Base-by-base conservation (phyloP, 176 grass and related monocot species). In the Triticum turgidum region DNA sequence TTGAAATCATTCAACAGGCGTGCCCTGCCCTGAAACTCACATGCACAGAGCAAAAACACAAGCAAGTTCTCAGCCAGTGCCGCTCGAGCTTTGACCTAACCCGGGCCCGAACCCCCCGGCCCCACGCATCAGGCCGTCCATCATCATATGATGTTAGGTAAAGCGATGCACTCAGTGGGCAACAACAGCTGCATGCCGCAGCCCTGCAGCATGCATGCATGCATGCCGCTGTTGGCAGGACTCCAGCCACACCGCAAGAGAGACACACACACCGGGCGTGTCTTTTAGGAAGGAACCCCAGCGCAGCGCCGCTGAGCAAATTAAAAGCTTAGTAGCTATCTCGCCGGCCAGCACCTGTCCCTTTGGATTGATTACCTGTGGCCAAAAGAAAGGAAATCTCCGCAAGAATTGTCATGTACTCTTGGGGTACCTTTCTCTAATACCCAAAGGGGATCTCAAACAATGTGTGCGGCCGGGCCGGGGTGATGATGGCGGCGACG, bases 141-240 rank as follows among this genome's bases (percentile, higher is more conserved):
- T 54, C 52, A 71, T 69, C 69, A 80, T 91, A 80, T 22, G 56
- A 85, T 77, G 84, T 88, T 91, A 88, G 77, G 89, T 88, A 88
- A 74, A 85, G 82, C 34, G 68, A 47, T 33, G 76, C 24, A 39
- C 51, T 32, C 51, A 39, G 38, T 77, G 52, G 47, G 47, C 15
- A 66, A 38, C 85, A 87, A 10, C 69, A 78, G 71, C 82, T 14
- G 61, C 82, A 17, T 6, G 69, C 70, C 44, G 58, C 87, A 7
- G 72, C 42, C 39, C 24, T 45, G 70, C 47, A n/a, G 38, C 42
- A 33, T 21, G 64, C 37, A 38, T 38, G 37, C 59, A 65, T 38
- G 37, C 59, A 65, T 65, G 82, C 69, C 74, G 85, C 25, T 87
- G 77, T 80, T 30, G 30, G 58, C 73, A 64, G 74, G 68, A 71